Evolutionary conservation across 148 eudicot genomes (phyloP), one percentile per base, ranked within the genome.

Genomic region (Linanthus parryae): DNA sequence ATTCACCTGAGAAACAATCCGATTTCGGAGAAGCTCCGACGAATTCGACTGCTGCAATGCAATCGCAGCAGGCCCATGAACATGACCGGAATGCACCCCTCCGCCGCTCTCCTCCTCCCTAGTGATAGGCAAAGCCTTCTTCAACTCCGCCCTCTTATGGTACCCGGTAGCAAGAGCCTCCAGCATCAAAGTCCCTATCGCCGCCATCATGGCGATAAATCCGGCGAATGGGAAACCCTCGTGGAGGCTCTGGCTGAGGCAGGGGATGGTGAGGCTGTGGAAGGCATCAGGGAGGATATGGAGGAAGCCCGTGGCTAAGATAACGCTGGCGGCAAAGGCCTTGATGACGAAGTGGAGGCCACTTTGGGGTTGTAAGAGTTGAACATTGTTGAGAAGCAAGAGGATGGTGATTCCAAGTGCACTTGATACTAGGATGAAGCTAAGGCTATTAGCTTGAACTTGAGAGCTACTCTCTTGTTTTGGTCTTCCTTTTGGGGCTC

Each of bases 81-180:
- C 54, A 37, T 58, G 52, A 7, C 34, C 46, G 7, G 43, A 15
- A 29, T 5, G 20, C 2, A 0, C 7, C 9, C 22, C 44, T 3
- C 30, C 56, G 2, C 22, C 55, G 22, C 38, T 41, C 35, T 61
- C 58, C 18, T 37, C 46, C 13, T 44, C 57, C 18, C 40, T 30
- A 23, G 29, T 22, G 25, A 61, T 36, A 3, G 65, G 58, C 18
- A 15, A 50, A 52, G 65, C 42, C 26, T 61, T 61, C 13, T 42
- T 14, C 40, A 61, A 15, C 50, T 61, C 65, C 16, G 41, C 65
- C 51, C 50, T 61, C 51, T 18, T 51, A 24, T 52, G 65, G 38
- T 61, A 61, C 3, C 57, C 65, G 25, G 65, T 61, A 20, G 51
- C 58, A n/a, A 61, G 52, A 52, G 58, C 36, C 23, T 61, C 65